Evolutionary conservation across 345 rosid genomes (phyloP), one percentile per base, ranked within the genome.

Genomic region (Noccaea bulbosa): DNA sequence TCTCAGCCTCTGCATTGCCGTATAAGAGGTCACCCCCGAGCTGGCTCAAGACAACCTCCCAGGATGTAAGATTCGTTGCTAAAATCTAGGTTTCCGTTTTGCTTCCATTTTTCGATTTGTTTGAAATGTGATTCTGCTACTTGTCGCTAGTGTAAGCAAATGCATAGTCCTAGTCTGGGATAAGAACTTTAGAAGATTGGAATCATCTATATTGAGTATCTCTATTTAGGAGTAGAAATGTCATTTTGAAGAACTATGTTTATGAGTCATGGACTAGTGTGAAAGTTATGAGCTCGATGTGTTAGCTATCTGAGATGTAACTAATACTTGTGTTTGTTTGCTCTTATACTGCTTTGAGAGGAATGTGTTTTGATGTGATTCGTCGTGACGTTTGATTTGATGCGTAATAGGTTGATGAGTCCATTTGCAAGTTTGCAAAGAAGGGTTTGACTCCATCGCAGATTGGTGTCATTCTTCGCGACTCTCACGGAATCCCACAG

Each of bases 391-490:
- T 54, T 47, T 45, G 10, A 22, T 37, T 22, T 45, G 33, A 16
- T 62, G 65, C 20, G 41, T 30, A 6, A 5, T 56, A 85, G 90
- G 90, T 87, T 40, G 90, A 85, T 32, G 90, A 87, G 4, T 82
- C 82, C 57, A 87, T 87, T 32, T 84, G 90, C 75, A 88, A 82
- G 79, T 81, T 88, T 75, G 93, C 93, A 0, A 88, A 88, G 81
- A 88, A 88, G 65, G 90, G 93, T 48, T 59, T 88, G 80, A 85
- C 90, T 10, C 93, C 93, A 15, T 88, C 93, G 6, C 93, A 88
- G 79, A 88, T 88, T 17, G 93, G 93, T 76, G 88, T 88, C 9
- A 82, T 88, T 61, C 93, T 88, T 53, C 90, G 90, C 75, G 93
- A 88, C 24, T 88, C 93, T 71, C 90, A 88, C 43, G 93, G 93